Percentiles rank a stretch among this genome's conserved stretches.
Conservation (phyloP, 2,329 filamentous ascomycete species). For the Akanthomyces muscarius region DNA sequence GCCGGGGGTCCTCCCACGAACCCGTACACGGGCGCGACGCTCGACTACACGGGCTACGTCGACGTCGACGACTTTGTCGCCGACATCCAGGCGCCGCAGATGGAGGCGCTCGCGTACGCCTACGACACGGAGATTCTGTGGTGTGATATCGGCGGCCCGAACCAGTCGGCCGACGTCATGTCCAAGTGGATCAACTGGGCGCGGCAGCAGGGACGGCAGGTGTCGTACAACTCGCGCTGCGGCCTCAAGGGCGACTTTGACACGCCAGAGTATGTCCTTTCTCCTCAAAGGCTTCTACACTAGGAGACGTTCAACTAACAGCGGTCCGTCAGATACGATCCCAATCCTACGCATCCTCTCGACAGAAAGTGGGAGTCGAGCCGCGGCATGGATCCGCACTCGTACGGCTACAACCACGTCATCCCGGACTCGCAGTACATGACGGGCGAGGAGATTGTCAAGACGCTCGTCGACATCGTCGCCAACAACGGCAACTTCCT, state of each 20-base stretch:
- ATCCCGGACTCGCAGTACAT: constrained; percentile 48
- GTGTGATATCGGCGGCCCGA: constrained; percentile 45
- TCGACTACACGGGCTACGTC: constrained; percentile 41
- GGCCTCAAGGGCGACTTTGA: constrained; percentile 53
- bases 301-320: background rate
- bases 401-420: constrained; percentile 56
- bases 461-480: constrained; percentile 48
- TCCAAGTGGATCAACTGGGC: constrained; percentile 40
- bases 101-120: constrained; percentile 40
- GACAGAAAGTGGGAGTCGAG: constrained; percentile 56
- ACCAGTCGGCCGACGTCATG: constrained; percentile 39
- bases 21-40: constrained; percentile 38
- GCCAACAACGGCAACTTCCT: constrained; percentile 55
- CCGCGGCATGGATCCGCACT: constrained; percentile 56
- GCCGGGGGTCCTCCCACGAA: constrained; percentile 37
- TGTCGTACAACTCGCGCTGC: constrained; percentile 54
- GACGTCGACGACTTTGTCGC: constrained; percentile 38
- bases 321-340: constrained; percentile 1
- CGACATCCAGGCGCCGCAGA: constrained; percentile 44
- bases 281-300: background rate
- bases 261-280: constrained; percentile 50
- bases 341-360: constrained; percentile 11
- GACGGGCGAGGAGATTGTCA: constrained; percentile 46
- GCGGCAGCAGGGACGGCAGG: constrained; percentile 39
- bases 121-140: constrained; percentile 47